A percentile compares a stretch with the other conserved stretches of the same genome.
Conservation (phyloP, 768 basidiomycete genomes). For the Russula lepida region DNA sequence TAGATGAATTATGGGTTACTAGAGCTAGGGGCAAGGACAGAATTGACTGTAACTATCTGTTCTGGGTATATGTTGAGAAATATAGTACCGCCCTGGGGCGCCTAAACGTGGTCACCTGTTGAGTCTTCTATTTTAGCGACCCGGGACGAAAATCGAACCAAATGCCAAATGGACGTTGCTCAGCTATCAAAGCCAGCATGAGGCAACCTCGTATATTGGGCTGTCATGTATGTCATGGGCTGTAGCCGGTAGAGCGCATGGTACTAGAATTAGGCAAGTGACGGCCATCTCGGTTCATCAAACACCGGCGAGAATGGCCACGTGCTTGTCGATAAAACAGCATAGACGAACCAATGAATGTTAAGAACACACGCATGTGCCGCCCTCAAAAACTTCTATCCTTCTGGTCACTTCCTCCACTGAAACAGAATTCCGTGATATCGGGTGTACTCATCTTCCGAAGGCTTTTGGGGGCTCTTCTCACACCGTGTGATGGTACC, state of each 20-base stretch:
- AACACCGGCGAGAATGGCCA: not conserved
- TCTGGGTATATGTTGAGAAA: too few relatives aligned
- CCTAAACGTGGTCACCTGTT: not conserved
- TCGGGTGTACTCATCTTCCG: not conserved
- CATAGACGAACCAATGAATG: slow-evolving; percentile 1
- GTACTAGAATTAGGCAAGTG: not conserved
- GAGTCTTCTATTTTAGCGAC: not conserved
- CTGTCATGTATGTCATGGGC: too few relatives aligned
- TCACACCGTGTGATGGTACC: not conserved
- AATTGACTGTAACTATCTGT: too few relatives aligned
- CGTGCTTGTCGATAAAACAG: not conserved
- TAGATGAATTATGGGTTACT: too few relatives aligned
- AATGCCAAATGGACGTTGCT: not conserved
- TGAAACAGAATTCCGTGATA: not conserved
- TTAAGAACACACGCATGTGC: slow-evolving; percentile 12
- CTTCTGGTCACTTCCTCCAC: not conserved
- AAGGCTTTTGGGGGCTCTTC: not conserved
- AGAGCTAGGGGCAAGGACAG: too few relatives aligned
- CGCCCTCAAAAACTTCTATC: not conserved
- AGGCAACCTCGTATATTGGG: not conserved
- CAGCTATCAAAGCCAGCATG: slow-evolving; percentile 2
- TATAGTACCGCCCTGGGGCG: not conserved
- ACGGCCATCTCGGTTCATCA: not conserved
- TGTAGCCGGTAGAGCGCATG: not conserved
- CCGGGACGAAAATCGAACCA: too few relatives aligned